These are phyloP conservation scores for Candida sanyaensis DNA, from an alignment of 1,139 yeast species.

Conservation along the genomic window DNA sequence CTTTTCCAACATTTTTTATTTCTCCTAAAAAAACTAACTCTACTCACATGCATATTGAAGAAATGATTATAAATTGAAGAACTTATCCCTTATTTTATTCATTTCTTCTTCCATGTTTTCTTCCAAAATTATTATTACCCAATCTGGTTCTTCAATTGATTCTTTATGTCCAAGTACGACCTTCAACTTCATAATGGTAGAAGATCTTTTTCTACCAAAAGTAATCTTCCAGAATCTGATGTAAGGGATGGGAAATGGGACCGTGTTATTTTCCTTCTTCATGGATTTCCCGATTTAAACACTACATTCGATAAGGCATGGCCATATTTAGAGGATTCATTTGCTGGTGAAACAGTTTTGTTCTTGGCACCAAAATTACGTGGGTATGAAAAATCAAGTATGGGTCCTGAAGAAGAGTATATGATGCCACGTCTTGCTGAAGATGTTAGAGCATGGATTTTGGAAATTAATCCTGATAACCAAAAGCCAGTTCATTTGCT, in stretches of 20 bases:
- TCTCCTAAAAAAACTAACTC: neutral
- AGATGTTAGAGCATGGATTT: slow-evolving; percentile 40
- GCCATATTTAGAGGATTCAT: slow-evolving; percentile 23
- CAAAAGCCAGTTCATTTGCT: slow-evolving; percentile 39
- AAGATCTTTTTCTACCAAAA: slow-evolving; percentile 29
- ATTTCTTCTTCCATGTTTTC: neutral
- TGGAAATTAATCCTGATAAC: slow-evolving; percentile 19
- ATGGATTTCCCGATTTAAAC: slow-evolving; percentile 48
- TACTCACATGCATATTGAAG: too few species aligned
- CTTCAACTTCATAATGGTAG: slow-evolving; percentile 24
- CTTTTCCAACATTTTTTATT: too few species aligned
- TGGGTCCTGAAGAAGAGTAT: slow-evolving; percentile 29
- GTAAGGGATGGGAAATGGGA: slow-evolving; percentile 23
- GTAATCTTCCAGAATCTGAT: slow-evolving; percentile 20
- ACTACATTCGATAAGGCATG: slow-evolving; percentile 29
- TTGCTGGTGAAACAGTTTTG: slow-evolving; percentile 23
- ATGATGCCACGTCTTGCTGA: slow-evolving; percentile 31
- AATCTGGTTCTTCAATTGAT: neutral
- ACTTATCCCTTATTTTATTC: neutral
- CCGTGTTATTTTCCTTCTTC: slow-evolving; percentile 34
- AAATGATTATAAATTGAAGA: too few species aligned
- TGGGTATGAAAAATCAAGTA: slow-evolving; percentile 43
- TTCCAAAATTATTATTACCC: neutral
- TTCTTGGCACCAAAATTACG: slow-evolving; percentile 41
- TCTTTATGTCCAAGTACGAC: slow-evolving; percentile 6